A percentile compares a stretch with the other conserved stretches of the same genome.
Conservation (phyloP, 148 eudicot genomes). For the Vaccinium vitisidaea region DNA sequence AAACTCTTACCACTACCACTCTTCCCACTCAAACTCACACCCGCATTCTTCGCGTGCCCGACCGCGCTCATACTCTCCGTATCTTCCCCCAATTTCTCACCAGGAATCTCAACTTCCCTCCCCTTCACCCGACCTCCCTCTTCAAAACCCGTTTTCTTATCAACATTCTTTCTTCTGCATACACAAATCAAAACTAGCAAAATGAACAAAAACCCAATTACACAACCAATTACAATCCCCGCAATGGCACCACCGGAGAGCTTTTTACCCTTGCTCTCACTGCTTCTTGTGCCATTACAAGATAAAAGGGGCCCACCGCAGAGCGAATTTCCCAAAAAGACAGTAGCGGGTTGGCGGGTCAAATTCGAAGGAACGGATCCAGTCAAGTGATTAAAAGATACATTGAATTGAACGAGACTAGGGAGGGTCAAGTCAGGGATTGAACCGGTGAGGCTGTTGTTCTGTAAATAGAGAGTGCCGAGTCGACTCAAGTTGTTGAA, state of each 20-base stretch:
- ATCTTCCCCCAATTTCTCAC: background rate
- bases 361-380: conserved; percentile 48
- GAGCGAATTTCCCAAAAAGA: conserved; percentile 56
- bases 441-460: conserved; percentile 47
- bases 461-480: conserved; percentile 44
- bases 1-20: conserved; percentile 6
- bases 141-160: background rate
- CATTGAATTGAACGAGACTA: conserved; percentile 45
- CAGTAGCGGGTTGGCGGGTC: conserved; percentile 22
- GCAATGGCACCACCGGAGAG: conserved; percentile 26
- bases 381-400: conserved; percentile 48
- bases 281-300: conserved; percentile 27
- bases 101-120: background rate
- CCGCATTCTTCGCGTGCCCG: background rate
- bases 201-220: conserved; percentile 11
- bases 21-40: background rate
- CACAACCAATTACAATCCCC: conserved; percentile 19
- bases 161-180: background rate
- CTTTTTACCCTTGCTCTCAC: conserved; percentile 15
- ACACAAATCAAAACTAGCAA: conserved; percentile 8
- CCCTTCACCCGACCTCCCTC: background rate
- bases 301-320: conserved; percentile 41
- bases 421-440: conserved; percentile 50
- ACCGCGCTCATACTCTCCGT: background rate
- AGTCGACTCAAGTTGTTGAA: conserved; percentile 45